Conservation (phyloP, 352 stramenopile genomes). For the Phytophthora capsici region DNA sequence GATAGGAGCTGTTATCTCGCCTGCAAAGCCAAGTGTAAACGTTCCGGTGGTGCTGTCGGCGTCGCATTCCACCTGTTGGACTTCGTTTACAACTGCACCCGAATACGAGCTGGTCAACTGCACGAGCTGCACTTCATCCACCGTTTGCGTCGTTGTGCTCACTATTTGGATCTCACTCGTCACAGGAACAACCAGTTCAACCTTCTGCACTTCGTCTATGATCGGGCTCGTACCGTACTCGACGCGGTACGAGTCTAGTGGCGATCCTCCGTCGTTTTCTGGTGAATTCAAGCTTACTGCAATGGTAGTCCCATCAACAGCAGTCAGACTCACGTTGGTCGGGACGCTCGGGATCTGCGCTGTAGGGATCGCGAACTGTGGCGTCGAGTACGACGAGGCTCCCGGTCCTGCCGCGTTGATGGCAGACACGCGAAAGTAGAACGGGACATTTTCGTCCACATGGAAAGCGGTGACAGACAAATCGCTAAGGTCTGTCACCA, state of each 20-base stretch:
- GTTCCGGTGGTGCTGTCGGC: conserved; percentile 75
- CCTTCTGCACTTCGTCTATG: conserved; percentile 79
- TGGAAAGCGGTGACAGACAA: conserved; percentile 81
- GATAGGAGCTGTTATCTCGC: conserved; percentile 91
- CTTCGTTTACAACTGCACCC: conserved; percentile 65
- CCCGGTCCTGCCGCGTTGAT: conserved; percentile 91
- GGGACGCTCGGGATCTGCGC: conserved; percentile 75
- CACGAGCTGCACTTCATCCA: conserved; percentile 91
- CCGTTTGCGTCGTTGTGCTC: conserved; percentile 68
- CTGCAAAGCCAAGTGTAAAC: conserved; percentile 89
- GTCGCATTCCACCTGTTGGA: conserved; percentile 94
- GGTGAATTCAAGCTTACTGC: conserved; percentile 80
- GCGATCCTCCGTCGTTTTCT: conserved; percentile 83
- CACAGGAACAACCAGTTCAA: conserved; percentile 65
- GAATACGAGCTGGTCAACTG: conserved; percentile 83
- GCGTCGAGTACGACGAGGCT: conserved; percentile 64
- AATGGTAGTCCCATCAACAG: conserved; percentile 91
- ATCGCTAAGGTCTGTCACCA: conserved; percentile 90
- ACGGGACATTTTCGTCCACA: conserved; percentile 94
- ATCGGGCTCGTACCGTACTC: conserved; percentile 90
- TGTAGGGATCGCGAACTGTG: conserved; percentile 87
- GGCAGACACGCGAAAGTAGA: conserved; percentile 94
- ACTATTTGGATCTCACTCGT: conserved; percentile 77
- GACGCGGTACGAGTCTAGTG: conserved; percentile 91
- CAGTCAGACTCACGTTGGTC: conserved; percentile 75